Evolutionary conservation across 2,329 filamentous ascomycete genomes (phyloP).

Genomic region (Aspergillus versicolor): DNA sequence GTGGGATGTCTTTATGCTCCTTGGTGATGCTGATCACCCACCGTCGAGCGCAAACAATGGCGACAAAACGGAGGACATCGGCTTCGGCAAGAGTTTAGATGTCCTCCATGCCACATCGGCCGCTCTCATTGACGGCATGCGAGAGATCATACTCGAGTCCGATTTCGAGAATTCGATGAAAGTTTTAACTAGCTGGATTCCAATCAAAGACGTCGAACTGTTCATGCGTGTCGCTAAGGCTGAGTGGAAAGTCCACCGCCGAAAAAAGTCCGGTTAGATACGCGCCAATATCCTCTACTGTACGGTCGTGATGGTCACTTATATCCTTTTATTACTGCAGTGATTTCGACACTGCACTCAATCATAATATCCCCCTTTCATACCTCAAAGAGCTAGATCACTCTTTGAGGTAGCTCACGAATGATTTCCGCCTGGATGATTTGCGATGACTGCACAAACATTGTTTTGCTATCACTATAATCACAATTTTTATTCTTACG

Average conservation of each 20-base stretch:
- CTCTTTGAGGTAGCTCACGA: background rate
- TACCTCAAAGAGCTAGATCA: background rate
- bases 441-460: constrained; percentile 16
- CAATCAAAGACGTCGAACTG: constrained; percentile 88
- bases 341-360: background rate
- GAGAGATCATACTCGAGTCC: constrained; percentile 82
- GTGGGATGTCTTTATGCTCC: constrained; percentile 96
- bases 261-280: constrained; percentile 39
- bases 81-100: constrained; percentile 69
- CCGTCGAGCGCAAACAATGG: constrained; percentile 17
- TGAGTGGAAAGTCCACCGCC: constrained; percentile 73
- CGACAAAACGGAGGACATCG: constrained; percentile 23
- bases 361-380: constrained; percentile 2
- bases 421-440: constrained; percentile 16
- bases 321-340: background rate
- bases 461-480: constrained; percentile 11
- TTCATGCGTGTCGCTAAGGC: constrained; percentile 86
- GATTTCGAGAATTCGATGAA: constrained; percentile 99
- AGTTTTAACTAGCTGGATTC: constrained; percentile 87
- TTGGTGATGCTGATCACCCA: constrained; percentile 65
- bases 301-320: background rate
- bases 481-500: constrained; percentile 4
- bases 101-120: constrained; percentile 86
- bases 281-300: background rate
- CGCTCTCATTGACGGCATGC: constrained; percentile 84